Evolutionary conservation across 2,329 filamentous ascomycete genomes (phyloP).

Genomic region (Sordariomycetes sp.): DNA sequence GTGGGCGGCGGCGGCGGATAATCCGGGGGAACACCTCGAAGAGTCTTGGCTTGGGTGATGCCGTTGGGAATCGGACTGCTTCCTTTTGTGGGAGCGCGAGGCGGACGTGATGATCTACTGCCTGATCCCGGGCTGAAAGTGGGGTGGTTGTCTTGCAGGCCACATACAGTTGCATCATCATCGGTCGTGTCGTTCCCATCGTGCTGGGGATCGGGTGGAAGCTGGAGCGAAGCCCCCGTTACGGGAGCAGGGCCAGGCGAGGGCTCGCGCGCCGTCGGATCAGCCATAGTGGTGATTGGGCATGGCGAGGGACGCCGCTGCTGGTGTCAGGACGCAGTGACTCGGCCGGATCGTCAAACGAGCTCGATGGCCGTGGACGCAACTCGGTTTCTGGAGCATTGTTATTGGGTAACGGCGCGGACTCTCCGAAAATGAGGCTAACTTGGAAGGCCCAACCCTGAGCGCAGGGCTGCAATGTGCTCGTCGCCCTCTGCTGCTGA

Average conservation of each 20-base stretch:
- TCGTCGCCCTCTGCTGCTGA: neutral
- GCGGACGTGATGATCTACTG: neutral
- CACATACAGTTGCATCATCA: slow-evolving; percentile 1
- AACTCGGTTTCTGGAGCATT: neutral
- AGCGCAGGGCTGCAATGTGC: neutral
- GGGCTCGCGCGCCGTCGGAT: neutral
- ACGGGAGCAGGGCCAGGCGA: neutral
- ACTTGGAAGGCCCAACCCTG: neutral
- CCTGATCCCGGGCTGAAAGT: neutral
- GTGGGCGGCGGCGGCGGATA: neutral
- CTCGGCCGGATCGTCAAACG: neutral
- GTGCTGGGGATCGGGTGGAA: neutral
- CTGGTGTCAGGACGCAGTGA: neutral
- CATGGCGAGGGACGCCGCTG: neutral
- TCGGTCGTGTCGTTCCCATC: neutral
- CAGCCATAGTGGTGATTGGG: neutral
- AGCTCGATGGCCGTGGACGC: neutral
- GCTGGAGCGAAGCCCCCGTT: neutral
- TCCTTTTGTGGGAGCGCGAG: neutral
- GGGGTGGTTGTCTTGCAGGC: neutral
- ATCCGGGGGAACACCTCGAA: neutral
- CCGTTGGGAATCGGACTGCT: neutral
- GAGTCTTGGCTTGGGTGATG: neutral
- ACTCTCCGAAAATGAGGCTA: neutral
- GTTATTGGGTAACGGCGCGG: neutral